Conservation (phyloP, 306 rosid genomes). For the Prunus campanulata region DNA sequence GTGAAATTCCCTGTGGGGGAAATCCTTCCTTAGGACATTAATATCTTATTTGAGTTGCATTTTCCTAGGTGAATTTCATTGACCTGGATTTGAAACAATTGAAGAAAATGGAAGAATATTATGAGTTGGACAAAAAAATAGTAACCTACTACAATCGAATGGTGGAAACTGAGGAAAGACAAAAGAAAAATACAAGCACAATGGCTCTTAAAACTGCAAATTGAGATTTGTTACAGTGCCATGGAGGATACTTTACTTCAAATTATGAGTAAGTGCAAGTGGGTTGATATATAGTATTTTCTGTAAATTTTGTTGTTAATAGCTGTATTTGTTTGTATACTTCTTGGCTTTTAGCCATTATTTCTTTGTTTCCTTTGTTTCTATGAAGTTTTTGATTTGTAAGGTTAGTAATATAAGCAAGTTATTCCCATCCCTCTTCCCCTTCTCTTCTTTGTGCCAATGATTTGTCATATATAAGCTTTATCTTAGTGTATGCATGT, state of each 20-base stretch:
- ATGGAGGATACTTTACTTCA: conserved; percentile 29
- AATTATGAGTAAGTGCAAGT: conserved; percentile 21
- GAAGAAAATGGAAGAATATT: conserved; percentile 85
- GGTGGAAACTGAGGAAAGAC: conserved; percentile 47
- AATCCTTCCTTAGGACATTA: conserved; percentile 6
- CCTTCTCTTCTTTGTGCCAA: too few relatives aligned
- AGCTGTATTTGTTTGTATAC: not conserved
- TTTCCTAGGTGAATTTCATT: conserved; percentile 63
- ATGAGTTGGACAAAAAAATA: conserved; percentile 79
- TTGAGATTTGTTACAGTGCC: conserved; percentile 29
- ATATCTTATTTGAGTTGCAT: conserved; percentile 27
- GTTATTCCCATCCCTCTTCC: too few relatives aligned
- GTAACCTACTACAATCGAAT: conserved; percentile 66
- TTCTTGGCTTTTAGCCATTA: not conserved
- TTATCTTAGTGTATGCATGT: too few relatives aligned
- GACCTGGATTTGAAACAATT: conserved; percentile 87
- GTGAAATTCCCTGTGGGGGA: conserved; percentile 22
- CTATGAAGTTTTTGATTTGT: not conserved
- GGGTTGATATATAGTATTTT: conserved; percentile 21
- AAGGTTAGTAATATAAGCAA: not conserved
- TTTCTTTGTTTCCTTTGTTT: not conserved
- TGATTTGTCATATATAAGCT: too few relatives aligned
- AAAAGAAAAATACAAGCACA: conserved; percentile 34
- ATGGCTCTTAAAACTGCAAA: conserved; percentile 22
- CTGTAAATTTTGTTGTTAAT: conserved; percentile 22